Percentiles rank a stretch among this genome's conserved stretches.
Evolutionary conservation across 2,329 filamentous ascomycete species (phyloP).

Genomic region (Metarhizium rileyi): DNA sequence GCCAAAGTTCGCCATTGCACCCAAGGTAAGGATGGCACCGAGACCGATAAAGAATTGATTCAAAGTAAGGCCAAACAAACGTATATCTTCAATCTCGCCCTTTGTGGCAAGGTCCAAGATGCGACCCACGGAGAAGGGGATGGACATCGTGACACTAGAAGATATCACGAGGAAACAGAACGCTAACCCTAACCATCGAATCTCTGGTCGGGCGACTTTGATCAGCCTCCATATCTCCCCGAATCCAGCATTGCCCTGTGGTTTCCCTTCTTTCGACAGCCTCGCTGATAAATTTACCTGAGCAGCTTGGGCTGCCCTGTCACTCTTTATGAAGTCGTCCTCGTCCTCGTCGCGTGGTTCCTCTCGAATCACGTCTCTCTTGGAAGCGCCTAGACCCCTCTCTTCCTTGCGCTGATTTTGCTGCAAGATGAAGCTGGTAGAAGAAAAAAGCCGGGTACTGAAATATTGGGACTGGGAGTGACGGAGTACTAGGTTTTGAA

Average conservation of each 20-base stretch:
- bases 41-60: constrained; percentile 83
- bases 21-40: constrained; percentile 65
- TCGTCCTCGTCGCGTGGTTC: constrained; percentile 19
- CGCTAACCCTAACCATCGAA: constrained; percentile 65
- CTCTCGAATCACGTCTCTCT: constrained; percentile 17
- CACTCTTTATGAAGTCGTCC: constrained; percentile 54
- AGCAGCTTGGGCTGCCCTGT: constrained; percentile 76
- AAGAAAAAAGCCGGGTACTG: constrained; percentile 21
- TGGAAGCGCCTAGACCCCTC: constrained; percentile 28
- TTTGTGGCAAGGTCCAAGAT: constrained; percentile 89
- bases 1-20: constrained; percentile 85
- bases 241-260: constrained; percentile 48
- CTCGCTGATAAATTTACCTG: constrained; percentile 84
- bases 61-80: constrained; percentile 74
- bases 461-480: not conserved
- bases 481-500: not conserved
- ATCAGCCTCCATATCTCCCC: constrained; percentile 78
- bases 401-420: constrained; percentile 19
- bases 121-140: constrained; percentile 92
- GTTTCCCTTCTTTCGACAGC: constrained; percentile 71
- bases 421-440: constrained; percentile 11
- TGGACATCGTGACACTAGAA: constrained; percentile 87
- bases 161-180: constrained; percentile 82
- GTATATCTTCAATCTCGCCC: constrained; percentile 51
- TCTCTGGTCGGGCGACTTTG: constrained; percentile 80